phyloP scores from a whole-genome alignment of 202 grass and related monocot genomes.

The Bolboschoenoplectus hybrid region DNA sequence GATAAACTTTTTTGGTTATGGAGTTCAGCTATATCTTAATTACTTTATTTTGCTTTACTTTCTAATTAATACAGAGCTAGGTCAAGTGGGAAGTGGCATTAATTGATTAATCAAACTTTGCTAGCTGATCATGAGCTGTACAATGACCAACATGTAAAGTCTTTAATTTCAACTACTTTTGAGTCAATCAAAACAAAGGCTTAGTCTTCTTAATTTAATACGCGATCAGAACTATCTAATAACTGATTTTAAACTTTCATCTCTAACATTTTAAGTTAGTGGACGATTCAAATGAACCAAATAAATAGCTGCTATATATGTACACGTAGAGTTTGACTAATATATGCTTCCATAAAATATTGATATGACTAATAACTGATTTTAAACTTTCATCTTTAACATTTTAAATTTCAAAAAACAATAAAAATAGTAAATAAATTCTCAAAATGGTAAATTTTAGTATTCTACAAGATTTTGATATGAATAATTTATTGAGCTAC shows the following conservation, averaged over 20 bases:
- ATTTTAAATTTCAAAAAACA: no score
- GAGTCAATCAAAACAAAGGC: not conserved
- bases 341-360: no score
- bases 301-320: no score
- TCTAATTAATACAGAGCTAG: conserved; percentile 20
- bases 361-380: no score
- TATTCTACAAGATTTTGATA: no score
- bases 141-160: not conserved
- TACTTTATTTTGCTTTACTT: not conserved
- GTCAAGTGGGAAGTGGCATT: not conserved
- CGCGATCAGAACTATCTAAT: not conserved
- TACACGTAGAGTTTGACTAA: no score
- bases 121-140: conserved; percentile 1
- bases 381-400: no score
- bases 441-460: no score
- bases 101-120: not conserved
- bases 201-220: not conserved
- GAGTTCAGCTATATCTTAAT: not conserved
- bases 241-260: no score
- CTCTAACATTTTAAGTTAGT: not conserved
- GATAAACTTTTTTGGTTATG: conserved; percentile 14
- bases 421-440: no score
- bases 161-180: not conserved
- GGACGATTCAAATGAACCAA: no score
- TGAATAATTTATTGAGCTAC: no score